Evolutionary conservation across 495 filamentous ascomycete genomes (phyloP), one percentile per base, ranked within the genome.

Genomic region (Neurospora sp.): DNA sequence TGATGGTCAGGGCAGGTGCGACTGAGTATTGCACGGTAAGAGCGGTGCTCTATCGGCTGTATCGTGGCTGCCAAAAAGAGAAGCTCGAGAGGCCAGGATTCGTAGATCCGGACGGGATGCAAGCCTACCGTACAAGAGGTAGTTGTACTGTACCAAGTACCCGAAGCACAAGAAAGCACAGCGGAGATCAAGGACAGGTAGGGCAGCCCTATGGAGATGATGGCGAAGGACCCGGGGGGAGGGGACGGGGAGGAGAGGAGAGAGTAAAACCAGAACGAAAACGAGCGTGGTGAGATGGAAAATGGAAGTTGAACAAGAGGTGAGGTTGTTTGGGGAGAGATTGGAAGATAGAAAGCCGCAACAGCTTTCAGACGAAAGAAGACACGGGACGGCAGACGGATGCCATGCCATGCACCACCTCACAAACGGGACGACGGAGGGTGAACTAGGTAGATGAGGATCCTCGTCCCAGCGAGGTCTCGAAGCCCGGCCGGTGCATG

Each of bases 261-360:
- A 27, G 53, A 14, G 53, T 14, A 37, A 65, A 65, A 7, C 14
- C 27, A 65, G 31, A 65, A 35, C n/a, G n/a, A 39, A 73, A 73
- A 71, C 72, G 73, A 74, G 73, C 70, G 73, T 74, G 72, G 70
- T 72, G 40, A 16, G 73, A 47, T 38, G 40, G 16, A 69, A 42
- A 22, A 38, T 16, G 27, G 68, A 65, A 59, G 59, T 53, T 42
- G 12, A 18, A 18, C 35, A 65, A 31, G 27, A 61, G 27, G 5
- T 9, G 53, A 65, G 31, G 53, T 65, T 65, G 53, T 65, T 65
- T 65, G 27, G 27, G 53, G 27, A 65, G 53, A 65, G 53, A 65
- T 65, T 61, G 53, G 14, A 65, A 16, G 7, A 6, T 65, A 61
- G 53, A 35, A 61, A 61, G 47, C 47, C 22, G 47, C 22, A 61